A percentile compares a stretch with the other conserved stretches of the same genome.
phyloP scores from a whole-genome alignment of 148 eudicot genomes.

The Talinum fruticosum region DNA sequence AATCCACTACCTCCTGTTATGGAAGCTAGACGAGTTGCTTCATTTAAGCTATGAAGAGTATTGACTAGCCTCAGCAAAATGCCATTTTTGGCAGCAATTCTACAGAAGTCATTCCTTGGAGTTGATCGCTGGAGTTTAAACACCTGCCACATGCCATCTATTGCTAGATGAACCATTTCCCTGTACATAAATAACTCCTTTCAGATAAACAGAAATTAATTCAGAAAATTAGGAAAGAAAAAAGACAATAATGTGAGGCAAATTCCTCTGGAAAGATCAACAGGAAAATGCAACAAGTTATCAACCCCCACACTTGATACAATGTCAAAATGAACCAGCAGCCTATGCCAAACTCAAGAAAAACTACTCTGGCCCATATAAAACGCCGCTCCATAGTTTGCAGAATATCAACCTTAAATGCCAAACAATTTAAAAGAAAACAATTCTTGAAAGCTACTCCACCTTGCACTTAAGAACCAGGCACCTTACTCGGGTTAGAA shows the following conservation, averaged over 20 bases:
- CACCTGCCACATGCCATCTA: slow-evolving; percentile 99
- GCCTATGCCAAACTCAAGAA: background rate
- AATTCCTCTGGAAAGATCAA: no score
- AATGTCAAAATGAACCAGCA: background rate
- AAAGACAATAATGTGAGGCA: background rate
- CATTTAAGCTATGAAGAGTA: slow-evolving; percentile 89
- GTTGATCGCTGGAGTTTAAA: slow-evolving; percentile 95
- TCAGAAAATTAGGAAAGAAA: background rate
- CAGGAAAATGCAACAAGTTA: background rate
- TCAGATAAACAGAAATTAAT: slow-evolving; percentile 7
- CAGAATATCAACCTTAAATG: background rate
- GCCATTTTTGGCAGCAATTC: slow-evolving; percentile 93
- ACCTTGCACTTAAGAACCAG: no score
- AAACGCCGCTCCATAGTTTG: background rate
- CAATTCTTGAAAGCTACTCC: background rate
- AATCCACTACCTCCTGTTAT: slow-evolving; percentile 62
- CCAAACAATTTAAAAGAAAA: background rate
- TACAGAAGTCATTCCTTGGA: slow-evolving; percentile 89
- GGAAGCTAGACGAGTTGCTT: slow-evolving; percentile 90
- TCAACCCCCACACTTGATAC: background rate
- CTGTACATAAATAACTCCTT: slow-evolving; percentile 37
- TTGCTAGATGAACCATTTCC: slow-evolving; percentile 99
- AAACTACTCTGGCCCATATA: background rate
- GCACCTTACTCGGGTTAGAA: no score
- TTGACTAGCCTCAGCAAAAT: slow-evolving; percentile 87